These are phyloP conservation scores for Hypomontagnella monticulosa DNA, from an alignment of 495 filamentous ascomycete species.

Conservation along the genomic window DNA sequence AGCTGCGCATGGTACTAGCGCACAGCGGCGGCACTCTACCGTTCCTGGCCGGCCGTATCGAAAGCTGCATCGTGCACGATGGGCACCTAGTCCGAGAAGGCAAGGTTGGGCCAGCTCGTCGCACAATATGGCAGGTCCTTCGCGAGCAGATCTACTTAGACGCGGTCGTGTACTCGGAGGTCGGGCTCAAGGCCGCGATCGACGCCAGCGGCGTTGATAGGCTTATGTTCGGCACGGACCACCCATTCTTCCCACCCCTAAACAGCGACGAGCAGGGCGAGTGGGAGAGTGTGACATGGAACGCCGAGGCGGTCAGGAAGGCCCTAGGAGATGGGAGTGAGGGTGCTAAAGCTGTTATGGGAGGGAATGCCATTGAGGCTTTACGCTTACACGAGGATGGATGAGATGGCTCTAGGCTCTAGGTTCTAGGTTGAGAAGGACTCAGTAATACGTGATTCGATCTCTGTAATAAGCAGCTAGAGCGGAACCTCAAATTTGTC, in stretches of 20 bases:
- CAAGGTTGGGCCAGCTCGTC: conserved; percentile 53
- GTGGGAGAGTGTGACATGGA: conserved; percentile 87
- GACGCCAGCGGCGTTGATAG: conserved; percentile 70
- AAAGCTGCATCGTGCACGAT: conserved; percentile 89
- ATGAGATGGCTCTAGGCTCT: neutral
- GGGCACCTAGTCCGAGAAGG: conserved; percentile 67
- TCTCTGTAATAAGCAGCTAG: too few species aligned
- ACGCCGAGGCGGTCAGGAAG: conserved; percentile 73
- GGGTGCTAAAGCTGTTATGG: conserved; percentile 65
- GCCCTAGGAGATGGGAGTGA: conserved; percentile 65
- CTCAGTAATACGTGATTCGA: too few species aligned
- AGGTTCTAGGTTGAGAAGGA: too few species aligned
- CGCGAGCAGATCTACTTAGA: conserved; percentile 90
- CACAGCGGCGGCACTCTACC: conserved; percentile 91
- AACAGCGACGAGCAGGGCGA: conserved; percentile 64
- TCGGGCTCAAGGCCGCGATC: conserved; percentile 78
- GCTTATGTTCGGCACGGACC: conserved; percentile 88
- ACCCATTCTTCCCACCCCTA: conserved; percentile 94
- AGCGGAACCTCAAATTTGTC: too few species aligned
- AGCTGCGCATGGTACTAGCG: conserved; percentile 79
- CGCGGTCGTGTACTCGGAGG: conserved; percentile 82
- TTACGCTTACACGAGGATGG: conserved; percentile 62
- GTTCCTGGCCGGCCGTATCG: conserved; percentile 87
- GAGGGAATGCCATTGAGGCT: conserved; percentile 74
- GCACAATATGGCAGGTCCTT: conserved; percentile 82